These are phyloP conservation scores for Artemisia tridentata DNA, from an alignment of 129 eudicot species.

Conservation along the genomic window DNA sequence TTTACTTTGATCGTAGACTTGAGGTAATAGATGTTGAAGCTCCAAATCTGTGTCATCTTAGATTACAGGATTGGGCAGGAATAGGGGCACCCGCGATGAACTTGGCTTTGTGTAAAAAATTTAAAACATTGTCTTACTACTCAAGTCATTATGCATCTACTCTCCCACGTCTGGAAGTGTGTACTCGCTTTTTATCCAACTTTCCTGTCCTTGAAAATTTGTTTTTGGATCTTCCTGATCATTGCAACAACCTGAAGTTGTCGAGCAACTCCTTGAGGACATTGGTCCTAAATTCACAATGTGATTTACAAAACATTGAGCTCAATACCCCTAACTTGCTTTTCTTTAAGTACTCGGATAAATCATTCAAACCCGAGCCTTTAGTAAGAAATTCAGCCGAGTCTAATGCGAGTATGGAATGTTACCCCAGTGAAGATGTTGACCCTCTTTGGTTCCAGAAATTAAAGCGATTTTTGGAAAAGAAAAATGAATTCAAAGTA, in stretches of 20 bases:
- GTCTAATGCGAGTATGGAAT: not conserved
- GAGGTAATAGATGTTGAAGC: not conserved
- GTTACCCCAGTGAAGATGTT: not conserved
- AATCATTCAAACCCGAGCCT: not conserved
- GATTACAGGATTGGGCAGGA: not conserved
- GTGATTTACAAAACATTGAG: not conserved
- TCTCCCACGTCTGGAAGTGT: not conserved
- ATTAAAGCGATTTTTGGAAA: not conserved
- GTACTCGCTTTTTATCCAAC: not conserved
- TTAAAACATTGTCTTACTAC: not conserved
- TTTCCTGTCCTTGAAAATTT: conserved; percentile 9
- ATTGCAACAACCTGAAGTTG: conserved; percentile 1
- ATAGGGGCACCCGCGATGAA: not conserved
- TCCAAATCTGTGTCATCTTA: not conserved
- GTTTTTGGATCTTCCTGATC: not conserved
- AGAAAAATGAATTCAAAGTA: conserved; percentile 9
- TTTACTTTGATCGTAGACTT: not conserved
- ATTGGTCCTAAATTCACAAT: not conserved
- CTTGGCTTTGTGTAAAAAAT: not conserved
- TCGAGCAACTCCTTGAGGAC: not conserved
- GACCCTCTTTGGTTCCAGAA: conserved; percentile 11
- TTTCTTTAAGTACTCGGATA: not conserved
- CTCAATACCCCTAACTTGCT: not conserved
- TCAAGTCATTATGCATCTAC: not conserved
- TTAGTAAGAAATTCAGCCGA: not conserved